Conservation (phyloP, 805 yeast genomes). For the Hanseniaspora mollemarum region DNA sequence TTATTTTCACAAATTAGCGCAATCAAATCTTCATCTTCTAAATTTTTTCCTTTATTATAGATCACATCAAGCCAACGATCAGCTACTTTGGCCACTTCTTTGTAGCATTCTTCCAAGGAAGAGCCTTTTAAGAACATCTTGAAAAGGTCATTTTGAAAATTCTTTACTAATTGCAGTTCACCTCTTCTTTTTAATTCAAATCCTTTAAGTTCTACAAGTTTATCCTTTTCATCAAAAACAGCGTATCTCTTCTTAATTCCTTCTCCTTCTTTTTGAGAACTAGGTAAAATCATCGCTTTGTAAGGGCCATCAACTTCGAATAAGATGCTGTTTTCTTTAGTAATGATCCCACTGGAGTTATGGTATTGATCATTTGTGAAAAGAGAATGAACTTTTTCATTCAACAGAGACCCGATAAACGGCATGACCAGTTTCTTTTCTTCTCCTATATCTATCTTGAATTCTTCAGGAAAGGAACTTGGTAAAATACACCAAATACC, state of each 20-base stretch:
- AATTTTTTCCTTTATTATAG: slow-evolving; percentile 71
- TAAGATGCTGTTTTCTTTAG: slow-evolving; percentile 81
- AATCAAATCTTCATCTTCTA: slow-evolving; percentile 88
- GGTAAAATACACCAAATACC: slow-evolving; percentile 99
- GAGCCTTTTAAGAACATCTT: slow-evolving; percentile 80
- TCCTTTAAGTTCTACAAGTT: slow-evolving; percentile 90
- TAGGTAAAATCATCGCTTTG: slow-evolving; percentile 92
- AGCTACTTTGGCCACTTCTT: slow-evolving; percentile 83
- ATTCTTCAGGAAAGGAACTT: slow-evolving; percentile 83
- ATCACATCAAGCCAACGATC: slow-evolving; percentile 92
- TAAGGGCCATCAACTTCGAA: slow-evolving; percentile 99
- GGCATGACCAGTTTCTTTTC: slow-evolving; percentile 72
- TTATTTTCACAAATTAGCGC: slow-evolving; percentile 92
- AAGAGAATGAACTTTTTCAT: slow-evolving; percentile 77
- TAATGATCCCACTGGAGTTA: slow-evolving; percentile 59
- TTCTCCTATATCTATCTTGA: slow-evolving; percentile 52
- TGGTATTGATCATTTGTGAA: slow-evolving; percentile 95
- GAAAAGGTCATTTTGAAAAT: slow-evolving; percentile 90
- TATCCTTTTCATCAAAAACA: slow-evolving; percentile 88
- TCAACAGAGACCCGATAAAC: slow-evolving; percentile 93
- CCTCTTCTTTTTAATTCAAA: slow-evolving; percentile 95
- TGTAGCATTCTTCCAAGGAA: slow-evolving; percentile 67
- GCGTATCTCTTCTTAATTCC: slow-evolving; percentile 95
- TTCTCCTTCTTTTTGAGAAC: slow-evolving; percentile 94
- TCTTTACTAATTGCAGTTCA: slow-evolving; percentile 82